phyloP scores from a whole-genome alignment of 306 rosid species.

The Prunus mira region DNA sequence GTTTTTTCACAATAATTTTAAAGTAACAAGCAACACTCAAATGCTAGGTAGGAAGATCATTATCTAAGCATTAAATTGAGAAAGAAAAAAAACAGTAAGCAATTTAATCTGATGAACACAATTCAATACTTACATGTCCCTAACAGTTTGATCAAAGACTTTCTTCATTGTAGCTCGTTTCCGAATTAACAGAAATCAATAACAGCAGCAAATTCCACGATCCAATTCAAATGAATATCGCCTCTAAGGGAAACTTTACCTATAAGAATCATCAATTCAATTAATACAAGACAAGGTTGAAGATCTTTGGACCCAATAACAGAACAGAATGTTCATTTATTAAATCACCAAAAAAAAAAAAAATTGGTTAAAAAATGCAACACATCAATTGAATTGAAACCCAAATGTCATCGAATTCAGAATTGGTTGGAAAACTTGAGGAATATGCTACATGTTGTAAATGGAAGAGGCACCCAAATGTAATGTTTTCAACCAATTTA shows the following conservation, averaged over 20 bases:
- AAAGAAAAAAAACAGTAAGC: slow-evolving; percentile 11
- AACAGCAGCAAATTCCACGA: neutral
- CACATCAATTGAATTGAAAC: neutral
- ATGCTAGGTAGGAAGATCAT: neutral
- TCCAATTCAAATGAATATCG: neutral
- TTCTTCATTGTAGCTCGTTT: slow-evolving; percentile 66
- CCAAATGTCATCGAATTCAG: neutral
- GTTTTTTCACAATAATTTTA: neutral
- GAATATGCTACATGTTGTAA: neutral
- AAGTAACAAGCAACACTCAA: neutral
- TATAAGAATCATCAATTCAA: neutral
- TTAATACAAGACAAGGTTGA: neutral
- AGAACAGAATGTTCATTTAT: neutral
- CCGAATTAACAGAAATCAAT: neutral
- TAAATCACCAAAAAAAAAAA: neutral
- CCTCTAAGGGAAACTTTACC: neutral
- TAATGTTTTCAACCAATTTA: neutral
- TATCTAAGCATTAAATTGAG: neutral
- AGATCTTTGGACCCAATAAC: neutral
- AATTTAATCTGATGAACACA: neutral
- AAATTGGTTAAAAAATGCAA: neutral
- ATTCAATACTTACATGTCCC: slow-evolving; percentile 80
- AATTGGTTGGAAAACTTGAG: neutral
- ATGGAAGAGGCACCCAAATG: neutral
- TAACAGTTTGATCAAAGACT: slow-evolving; percentile 90